These are phyloP conservation scores for Termitomyces sp. DNA, from an alignment of 768 basidiomycete genomes.

Conservation along the genomic window DNA sequence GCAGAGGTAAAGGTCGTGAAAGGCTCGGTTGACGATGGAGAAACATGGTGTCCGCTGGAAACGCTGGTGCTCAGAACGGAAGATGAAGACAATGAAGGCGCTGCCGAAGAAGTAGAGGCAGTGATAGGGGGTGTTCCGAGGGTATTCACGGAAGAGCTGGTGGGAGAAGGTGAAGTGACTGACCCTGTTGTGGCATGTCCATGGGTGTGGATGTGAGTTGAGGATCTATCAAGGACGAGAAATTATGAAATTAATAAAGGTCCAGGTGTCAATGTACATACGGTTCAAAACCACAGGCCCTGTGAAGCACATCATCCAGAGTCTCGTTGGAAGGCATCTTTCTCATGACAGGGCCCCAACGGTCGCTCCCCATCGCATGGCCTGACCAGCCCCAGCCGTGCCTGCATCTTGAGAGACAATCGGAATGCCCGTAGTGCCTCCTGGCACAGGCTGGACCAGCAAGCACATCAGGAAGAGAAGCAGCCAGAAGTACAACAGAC, in stretches of 20 bases:
- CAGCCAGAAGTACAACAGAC: conserved; percentile 26
- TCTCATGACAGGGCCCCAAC: conserved; percentile 48
- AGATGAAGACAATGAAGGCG: not conserved
- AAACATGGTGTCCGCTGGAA: conserved; percentile 8
- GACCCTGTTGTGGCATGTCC: conserved; percentile 9
- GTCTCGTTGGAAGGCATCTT: conserved; percentile 24
- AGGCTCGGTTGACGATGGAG: conserved; percentile 4
- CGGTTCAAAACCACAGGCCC: conserved; percentile 33
- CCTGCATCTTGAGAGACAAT: conserved; percentile 34
- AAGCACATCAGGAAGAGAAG: conserved; percentile 29
- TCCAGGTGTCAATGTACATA: not conserved
- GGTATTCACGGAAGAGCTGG: not conserved
- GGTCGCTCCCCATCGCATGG: conserved; percentile 44
- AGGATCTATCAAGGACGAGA: conserved; percentile 1
- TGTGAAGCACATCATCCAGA: conserved; percentile 29
- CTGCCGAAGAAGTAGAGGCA: conserved; percentile 13
- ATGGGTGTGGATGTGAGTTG: conserved; percentile 13
- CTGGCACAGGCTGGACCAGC: conserved; percentile 43
- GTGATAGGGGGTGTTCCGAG: not conserved
- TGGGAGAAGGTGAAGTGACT: conserved; percentile 1
- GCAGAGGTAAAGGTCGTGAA: conserved; percentile 8
- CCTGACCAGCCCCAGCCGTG: conserved; percentile 43
- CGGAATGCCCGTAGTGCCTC: conserved; percentile 25
- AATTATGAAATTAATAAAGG: not conserved
- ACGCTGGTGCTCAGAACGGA: not conserved